phyloP scores from a whole-genome alignment of 306 rosid species.

The Gastrolobium bilobum region DNA sequence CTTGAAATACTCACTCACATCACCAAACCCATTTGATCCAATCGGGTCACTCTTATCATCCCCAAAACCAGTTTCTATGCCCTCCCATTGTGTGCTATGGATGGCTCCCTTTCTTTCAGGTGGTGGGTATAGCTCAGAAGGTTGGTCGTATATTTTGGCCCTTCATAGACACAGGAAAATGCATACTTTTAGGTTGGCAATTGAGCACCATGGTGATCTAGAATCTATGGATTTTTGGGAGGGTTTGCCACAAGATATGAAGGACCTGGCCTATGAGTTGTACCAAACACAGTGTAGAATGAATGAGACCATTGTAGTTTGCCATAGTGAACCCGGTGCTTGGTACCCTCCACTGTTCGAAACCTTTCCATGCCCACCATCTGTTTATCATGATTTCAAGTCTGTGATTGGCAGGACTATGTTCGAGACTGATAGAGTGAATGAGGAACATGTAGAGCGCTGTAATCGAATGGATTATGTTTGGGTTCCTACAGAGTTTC shows the following conservation, averaged over 20 bases:
- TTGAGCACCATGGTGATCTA: slow-evolving; percentile 79
- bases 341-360: slow-evolving; percentile 86
- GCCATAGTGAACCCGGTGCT: slow-evolving; percentile 93
- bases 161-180: slow-evolving; percentile 57
- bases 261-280: slow-evolving; percentile 67
- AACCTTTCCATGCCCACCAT: slow-evolving; percentile 83
- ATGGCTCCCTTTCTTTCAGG: slow-evolving; percentile 93
- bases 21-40: slow-evolving; percentile 48
- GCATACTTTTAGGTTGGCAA: slow-evolving; percentile 64
- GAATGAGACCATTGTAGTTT: slow-evolving; percentile 77
- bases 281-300: slow-evolving; percentile 62
- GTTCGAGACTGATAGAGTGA: slow-evolving; percentile 87
- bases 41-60: slow-evolving; percentile 48
- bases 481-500: slow-evolving; percentile 93
- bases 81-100: slow-evolving; percentile 74
- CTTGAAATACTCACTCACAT: slow-evolving; percentile 52
- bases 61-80: slow-evolving; percentile 43
- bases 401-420: slow-evolving; percentile 84
- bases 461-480: slow-evolving; percentile 80
- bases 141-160: slow-evolving; percentile 82
- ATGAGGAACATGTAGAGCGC: slow-evolving; percentile 61
- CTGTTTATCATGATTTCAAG: slow-evolving; percentile 66
- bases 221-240: slow-evolving; percentile 79
- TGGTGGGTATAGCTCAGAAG: slow-evolving; percentile 92
- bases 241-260: slow-evolving; percentile 64